Conservation (phyloP, 345 rosid species). For the Iberis pinnata region DNA sequence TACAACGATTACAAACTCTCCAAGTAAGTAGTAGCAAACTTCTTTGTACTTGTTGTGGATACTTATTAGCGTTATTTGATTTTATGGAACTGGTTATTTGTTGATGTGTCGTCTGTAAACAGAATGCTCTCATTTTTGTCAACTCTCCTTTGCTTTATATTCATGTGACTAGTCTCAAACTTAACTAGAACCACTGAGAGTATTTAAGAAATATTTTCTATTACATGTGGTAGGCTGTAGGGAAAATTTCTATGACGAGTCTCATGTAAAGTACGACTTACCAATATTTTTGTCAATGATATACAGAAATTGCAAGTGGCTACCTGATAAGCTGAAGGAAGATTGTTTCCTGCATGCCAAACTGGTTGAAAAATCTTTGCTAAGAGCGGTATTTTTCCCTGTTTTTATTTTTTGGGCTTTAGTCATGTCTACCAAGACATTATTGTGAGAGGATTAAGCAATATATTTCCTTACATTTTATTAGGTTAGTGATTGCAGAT, state of each 20-base stretch:
- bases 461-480: constrained; percentile 9
- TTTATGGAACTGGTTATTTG: not conserved
- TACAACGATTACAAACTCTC: constrained; percentile 53
- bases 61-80: too few species aligned
- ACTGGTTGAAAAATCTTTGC: constrained; percentile 52
- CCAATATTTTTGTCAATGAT: constrained; percentile 7
- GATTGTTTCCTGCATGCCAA: constrained; percentile 43
- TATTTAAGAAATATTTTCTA: not conserved
- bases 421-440: constrained; percentile 9
- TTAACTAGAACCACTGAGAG: too few species aligned
- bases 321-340: constrained; percentile 51
- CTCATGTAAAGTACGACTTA: not conserved
- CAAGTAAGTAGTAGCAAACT: constrained; percentile 32
- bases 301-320: constrained; percentile 68
- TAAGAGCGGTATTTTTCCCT: constrained; percentile 55
- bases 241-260: not conserved
- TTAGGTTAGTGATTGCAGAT: constrained; percentile 67
- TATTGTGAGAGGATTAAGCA: not conserved
- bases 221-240: not conserved
- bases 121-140: not conserved
- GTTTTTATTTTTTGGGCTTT: not conserved
- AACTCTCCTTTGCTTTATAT: constrained; percentile 4
- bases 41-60: not conserved
- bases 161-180: not conserved
- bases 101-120: not conserved